Conservation (phyloP, 1,139 yeast genomes). For the Geotrichum citri-aurantii region DNA sequence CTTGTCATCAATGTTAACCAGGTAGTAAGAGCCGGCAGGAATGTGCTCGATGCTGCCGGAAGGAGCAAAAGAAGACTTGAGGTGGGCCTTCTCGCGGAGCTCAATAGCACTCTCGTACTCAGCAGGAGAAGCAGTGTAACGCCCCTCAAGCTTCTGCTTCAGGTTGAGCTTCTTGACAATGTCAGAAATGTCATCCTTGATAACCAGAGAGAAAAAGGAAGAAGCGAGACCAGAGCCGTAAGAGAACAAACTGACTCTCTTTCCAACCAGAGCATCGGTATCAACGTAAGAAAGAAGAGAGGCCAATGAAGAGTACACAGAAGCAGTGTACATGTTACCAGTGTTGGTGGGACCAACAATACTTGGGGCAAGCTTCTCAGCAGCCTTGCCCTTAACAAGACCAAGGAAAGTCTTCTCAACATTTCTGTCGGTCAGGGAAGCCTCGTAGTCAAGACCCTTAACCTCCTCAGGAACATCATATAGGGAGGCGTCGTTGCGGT, state of each 20-base stretch:
- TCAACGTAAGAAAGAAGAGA: constrained; percentile 76
- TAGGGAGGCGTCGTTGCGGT: constrained; percentile 54
- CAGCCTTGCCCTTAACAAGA: constrained; percentile 65
- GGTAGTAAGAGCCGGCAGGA: constrained; percentile 74
- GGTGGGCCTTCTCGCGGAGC: constrained; percentile 83
- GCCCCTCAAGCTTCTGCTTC: constrained; percentile 60
- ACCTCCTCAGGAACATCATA: constrained; percentile 57
- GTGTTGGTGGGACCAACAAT: constrained; percentile 89
- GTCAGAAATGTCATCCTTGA: constrained; percentile 72
- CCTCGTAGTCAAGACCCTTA: constrained; percentile 62
- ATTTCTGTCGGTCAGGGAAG: constrained; percentile 69
- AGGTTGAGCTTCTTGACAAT: constrained; percentile 65
- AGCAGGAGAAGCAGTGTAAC: constrained; percentile 65
- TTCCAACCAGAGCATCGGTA: constrained; percentile 63
- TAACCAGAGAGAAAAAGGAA: constrained; percentile 71
- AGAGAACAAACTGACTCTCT: constrained; percentile 89
- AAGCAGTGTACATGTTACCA: constrained; percentile 98
- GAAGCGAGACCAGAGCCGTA: constrained; percentile 98
- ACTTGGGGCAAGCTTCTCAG: constrained; percentile 72
- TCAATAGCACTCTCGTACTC: constrained; percentile 77
- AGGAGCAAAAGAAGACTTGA: constrained; percentile 75
- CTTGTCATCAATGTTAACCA: constrained; percentile 78
- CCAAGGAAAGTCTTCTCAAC: constrained; percentile 82
- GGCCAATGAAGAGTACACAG: constrained; percentile 81
- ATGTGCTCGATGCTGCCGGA: constrained; percentile 69